Evolutionary conservation across 257 asterid species (phyloP), one percentile per base, ranked within the genome.

Genomic region (Fraxinus cuspidata): DNA sequence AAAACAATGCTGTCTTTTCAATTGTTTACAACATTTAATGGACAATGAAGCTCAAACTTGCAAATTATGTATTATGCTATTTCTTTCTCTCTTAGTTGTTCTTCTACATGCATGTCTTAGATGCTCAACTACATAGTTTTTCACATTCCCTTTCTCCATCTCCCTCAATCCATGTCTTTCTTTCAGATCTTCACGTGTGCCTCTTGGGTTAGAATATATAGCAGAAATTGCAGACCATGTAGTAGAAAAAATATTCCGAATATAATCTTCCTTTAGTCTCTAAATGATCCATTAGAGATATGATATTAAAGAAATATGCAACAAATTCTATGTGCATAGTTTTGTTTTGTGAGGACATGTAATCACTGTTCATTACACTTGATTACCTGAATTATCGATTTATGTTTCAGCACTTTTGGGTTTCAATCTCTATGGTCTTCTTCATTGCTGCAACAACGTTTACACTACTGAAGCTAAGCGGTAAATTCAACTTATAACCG

Each of bases 371-470:
- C 65, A 47, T 7, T 21, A 73, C 71, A 13, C 40, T 60, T 23
- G 80, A 67, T 74, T 60, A 71, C 70, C 80, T 80, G 63, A 68
- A 71, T 7, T 69, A 67, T 76, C 69, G 19, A 70, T 73, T 64
- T 78, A 77, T 83, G 79, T 78, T 81, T 76, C 99, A 95, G 99
- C 99, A 95, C 85, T 95, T 95, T 49, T 95, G 99, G 98, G 98
- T 95, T 82, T 94, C 98, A 38, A 91, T 95, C 73, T 87, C 99
- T 64, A 93, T 95, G 99, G 97, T 95, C 84, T 95, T 95, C 91
- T 92, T 93, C 86, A 86, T 91, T 80, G 99, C 99, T 44, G 99
- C 98, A 13, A 93, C 98, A 64, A 38, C 90, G 70, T 95, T 95
- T 85, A 93, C 98, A 18, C 94, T 95, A 76, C 84, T 92, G 84